Conservation (phyloP, 1,284 basidiomycete genomes). For the Apiotrichum gracile region DNA sequence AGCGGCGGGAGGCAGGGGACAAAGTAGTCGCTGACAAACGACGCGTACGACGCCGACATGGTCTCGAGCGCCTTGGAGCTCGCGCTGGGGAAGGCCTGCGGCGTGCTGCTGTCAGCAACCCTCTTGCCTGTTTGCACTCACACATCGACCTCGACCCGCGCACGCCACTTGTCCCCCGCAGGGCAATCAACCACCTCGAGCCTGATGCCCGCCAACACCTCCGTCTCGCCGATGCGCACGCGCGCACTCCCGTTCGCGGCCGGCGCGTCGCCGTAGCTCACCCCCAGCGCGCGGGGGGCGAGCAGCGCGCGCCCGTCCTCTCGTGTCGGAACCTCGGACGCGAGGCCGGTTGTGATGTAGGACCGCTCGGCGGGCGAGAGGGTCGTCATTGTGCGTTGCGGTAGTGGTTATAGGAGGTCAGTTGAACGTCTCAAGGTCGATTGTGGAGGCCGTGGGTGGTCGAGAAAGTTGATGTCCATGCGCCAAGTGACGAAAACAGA, state of each 20-base stretch:
- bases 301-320: slow-evolving; percentile 36
- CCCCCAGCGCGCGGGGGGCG: slow-evolving; percentile 28
- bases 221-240: slow-evolving; percentile 37
- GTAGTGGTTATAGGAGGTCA: background rate
- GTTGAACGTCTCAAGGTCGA: background rate
- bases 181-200: slow-evolving; percentile 40
- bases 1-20: slow-evolving; percentile 38
- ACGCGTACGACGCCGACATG: slow-evolving; percentile 32
- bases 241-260: slow-evolving; percentile 43
- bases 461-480: background rate
- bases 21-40: slow-evolving; percentile 39
- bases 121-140: slow-evolving; percentile 18
- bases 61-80: slow-evolving; percentile 19
- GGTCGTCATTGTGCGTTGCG: slow-evolving; percentile 7
- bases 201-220: slow-evolving; percentile 43
- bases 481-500: background rate
- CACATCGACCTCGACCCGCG: slow-evolving; percentile 45
- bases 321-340: slow-evolving; percentile 35
- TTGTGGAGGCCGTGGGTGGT: too few relatives aligned
- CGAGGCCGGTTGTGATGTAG: slow-evolving; percentile 42
- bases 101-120: slow-evolving; percentile 28
- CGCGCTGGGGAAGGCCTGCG: slow-evolving; percentile 40
- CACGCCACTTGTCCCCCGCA: slow-evolving; percentile 23
- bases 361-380: slow-evolving; percentile 44
- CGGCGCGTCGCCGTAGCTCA: slow-evolving; percentile 42